These are phyloP conservation scores for Aspergillus eucalypticola DNA, from an alignment of 2,329 filamentous ascomycete species.

Conservation along the genomic window DNA sequence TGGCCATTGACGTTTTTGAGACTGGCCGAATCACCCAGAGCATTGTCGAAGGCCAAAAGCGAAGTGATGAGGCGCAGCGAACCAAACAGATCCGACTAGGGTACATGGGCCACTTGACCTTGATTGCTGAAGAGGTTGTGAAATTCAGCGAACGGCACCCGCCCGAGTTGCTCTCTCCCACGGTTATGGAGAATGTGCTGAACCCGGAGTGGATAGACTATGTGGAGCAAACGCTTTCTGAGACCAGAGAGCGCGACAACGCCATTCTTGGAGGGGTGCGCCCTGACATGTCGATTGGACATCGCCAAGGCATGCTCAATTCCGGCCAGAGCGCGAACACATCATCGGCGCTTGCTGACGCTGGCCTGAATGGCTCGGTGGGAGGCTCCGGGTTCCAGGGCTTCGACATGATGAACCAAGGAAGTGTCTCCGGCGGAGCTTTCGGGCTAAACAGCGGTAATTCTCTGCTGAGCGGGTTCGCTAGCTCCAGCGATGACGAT, in stretches of 20 bases:
- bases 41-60: constrained; percentile 86
- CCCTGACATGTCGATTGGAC: constrained; percentile 83
- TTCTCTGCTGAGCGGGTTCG: constrained; percentile 83
- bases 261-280: constrained; percentile 95
- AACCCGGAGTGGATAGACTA: constrained; percentile 91
- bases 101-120: constrained; percentile 96
- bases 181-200: constrained; percentile 84
- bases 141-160: constrained; percentile 96
- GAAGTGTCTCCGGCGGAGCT: constrained; percentile 66
- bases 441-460: constrained; percentile 70
- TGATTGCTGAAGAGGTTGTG: constrained; percentile 97
- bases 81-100: constrained; percentile 87
- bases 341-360: constrained; percentile 74
- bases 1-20: constrained; percentile 92
- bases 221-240: constrained; percentile 86
- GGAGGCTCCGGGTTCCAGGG: constrained; percentile 52
- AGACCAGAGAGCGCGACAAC: constrained; percentile 93
- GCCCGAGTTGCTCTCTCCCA: constrained; percentile 79
- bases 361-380: constrained; percentile 71
- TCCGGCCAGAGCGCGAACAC: constrained; percentile 58
- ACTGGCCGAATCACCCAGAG: constrained; percentile 84
- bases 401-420: constrained; percentile 68
- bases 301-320: constrained; percentile 67
- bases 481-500: constrained; percentile 91
- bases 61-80: constrained; percentile 81